Evolutionary conservation across 192 early-diverging fungal species (phyloP), one percentile per base, ranked within the genome.

Genomic region (Coemansia sp.): DNA sequence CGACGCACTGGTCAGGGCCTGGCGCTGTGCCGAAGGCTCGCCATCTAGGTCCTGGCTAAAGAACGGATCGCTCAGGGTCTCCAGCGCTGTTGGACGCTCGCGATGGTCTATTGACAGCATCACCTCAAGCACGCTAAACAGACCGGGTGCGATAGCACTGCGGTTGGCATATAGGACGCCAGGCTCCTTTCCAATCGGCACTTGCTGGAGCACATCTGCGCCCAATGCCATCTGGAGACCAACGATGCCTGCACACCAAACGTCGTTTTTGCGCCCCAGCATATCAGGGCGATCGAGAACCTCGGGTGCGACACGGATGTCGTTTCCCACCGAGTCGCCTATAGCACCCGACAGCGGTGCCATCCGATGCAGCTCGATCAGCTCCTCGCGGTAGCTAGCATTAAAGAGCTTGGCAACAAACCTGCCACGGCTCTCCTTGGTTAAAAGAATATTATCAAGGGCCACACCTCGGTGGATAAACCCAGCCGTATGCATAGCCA

Each of bases 211-310:
- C 1, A 72, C 64, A 19, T 86, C 85, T 10, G 69, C 49, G 11
- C 88, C 88, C 62, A 83, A 79, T 4, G 82, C 48, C 88, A 90
- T 90, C 39, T 86, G 82, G 32, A 88, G 52, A 13, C 82, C 81
- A 0, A 84, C 73, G 13, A 85, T 60, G 15, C 85, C 87, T 0
- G 81, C 66, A 34, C 82, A 85, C 82, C 84, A 90, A 14, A 90
- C 78, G 58, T 90, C 88, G 57, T 88, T 88, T 41, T 88, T 88
- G 39, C 81, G 57, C 11, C 79, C 82, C 46, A 84, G 83, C 10
- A 80, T 62, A 15, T 81, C 78, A 0, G 85, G 81, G 3, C 77
- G 53, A 19, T 85, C 83, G 18, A 78, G 63, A 10, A 83, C 66
- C 51, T 88, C 86, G 1, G 85, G 85, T 11, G 85, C 75, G 7